Percentiles rank a stretch among this genome's conserved stretches.
Conservation (phyloP, 768 basidiomycete genomes). For the Xerocomellus amylosporus region DNA sequence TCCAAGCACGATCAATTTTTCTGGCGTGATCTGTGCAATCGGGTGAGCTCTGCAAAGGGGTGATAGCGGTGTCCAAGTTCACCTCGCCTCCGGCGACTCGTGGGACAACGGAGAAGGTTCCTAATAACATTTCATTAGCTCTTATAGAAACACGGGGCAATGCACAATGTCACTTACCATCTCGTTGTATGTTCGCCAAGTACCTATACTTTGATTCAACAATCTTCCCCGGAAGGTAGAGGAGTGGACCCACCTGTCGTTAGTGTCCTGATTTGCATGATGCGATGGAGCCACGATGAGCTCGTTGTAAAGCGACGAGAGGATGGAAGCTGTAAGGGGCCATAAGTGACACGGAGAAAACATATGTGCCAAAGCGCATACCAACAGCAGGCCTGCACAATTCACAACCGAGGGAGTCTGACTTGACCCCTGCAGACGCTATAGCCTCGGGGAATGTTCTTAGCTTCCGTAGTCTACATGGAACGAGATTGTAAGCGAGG, state of each 20-base stretch:
- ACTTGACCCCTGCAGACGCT: slow-evolving; percentile 43
- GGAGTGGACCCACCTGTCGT: slow-evolving; percentile 40
- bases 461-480: slow-evolving; percentile 52
- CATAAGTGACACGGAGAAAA: background rate
- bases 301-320: slow-evolving; percentile 58
- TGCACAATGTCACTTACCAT: slow-evolving; percentile 36
- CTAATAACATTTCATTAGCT: slow-evolving; percentile 18
- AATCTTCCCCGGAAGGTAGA: background rate
- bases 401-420: slow-evolving; percentile 62
- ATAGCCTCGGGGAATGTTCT: slow-evolving; percentile 56
- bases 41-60: background rate
- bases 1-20: slow-evolving; percentile 61
- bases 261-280: slow-evolving; percentile 70
- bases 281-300: slow-evolving; percentile 60
- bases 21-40: slow-evolving; percentile 48
- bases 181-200: slow-evolving; percentile 70
- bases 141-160: background rate
- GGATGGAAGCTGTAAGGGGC: slow-evolving; percentile 31
- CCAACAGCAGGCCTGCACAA: slow-evolving; percentile 70
- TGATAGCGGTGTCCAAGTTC: background rate
- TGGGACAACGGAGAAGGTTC: slow-evolving; percentile 70
- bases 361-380: slow-evolving; percentile 9
- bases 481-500: background rate
- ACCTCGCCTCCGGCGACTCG: slow-evolving; percentile 69
- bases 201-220: slow-evolving; percentile 34